A percentile compares a stretch with the other conserved stretches of the same genome.
Evolutionary conservation across 2,329 filamentous ascomycete species (phyloP).

Genomic region (Cladosporium sp.): DNA sequence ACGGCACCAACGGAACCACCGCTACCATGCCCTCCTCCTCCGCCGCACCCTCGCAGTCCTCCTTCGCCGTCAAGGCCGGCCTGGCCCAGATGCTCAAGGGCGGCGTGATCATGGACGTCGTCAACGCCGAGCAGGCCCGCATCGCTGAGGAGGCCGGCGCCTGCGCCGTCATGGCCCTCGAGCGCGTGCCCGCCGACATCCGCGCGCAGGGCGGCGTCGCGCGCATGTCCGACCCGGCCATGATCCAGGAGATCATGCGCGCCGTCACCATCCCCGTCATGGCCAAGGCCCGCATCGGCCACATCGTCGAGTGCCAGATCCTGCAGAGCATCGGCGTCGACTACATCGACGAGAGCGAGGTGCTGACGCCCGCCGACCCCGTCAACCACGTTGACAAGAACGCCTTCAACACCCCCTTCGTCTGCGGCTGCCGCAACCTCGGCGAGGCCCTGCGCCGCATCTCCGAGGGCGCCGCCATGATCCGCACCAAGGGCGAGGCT

Average conservation of each 20-base stretch:
- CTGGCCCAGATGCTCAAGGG: constrained; percentile 98
- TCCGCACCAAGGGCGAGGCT: constrained; percentile 96
- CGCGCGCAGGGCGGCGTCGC: constrained; percentile 86
- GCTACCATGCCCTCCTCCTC: constrained; percentile 16
- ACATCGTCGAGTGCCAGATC: constrained; percentile 97
- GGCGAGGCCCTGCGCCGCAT: constrained; percentile 89
- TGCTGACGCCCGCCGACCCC: constrained; percentile 89
- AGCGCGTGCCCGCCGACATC: constrained; percentile 96
- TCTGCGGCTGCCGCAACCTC: constrained; percentile 91
- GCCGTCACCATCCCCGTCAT: constrained; percentile 97
- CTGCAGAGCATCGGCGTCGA: constrained; percentile 91
- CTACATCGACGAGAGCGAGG: constrained; percentile 98
- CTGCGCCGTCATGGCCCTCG: constrained; percentile 95
- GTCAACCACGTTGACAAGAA: constrained; percentile 87
- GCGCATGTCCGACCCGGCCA: constrained; percentile 89
- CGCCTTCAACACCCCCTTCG: constrained; percentile 77
- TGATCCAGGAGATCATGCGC: constrained; percentile 93
- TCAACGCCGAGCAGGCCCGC: constrained; percentile 81
- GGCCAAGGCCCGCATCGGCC: constrained; percentile 96
- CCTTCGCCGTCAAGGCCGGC: constrained; percentile 88
- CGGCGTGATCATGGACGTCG: constrained; percentile 99
- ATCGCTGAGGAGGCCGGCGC: constrained; percentile 97
- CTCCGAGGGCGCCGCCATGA: constrained; percentile 93
- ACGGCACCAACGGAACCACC: constrained; percentile 19
- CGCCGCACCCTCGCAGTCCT: constrained; percentile 30